Percentiles rank a stretch among this genome's conserved stretches.
Conservation (phyloP, 2,329 filamentous ascomycete genomes). For the Clonostachys chloroleuca region DNA sequence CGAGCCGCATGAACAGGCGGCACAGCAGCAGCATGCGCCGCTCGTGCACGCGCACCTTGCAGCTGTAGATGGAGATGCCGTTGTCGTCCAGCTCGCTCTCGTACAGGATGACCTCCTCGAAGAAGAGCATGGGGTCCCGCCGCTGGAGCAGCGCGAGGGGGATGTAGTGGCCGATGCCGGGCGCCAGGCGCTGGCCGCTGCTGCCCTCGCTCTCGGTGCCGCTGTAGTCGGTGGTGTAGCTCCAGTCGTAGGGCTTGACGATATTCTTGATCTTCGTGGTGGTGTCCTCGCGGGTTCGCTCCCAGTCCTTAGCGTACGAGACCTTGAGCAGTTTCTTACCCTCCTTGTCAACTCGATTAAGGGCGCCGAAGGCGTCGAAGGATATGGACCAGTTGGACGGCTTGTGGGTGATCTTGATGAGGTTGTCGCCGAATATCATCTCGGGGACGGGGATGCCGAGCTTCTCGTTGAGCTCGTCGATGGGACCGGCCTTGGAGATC, state of each 20-base stretch:
- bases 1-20: conserved; percentile 88
- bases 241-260: conserved; percentile 97
- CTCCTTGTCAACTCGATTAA: conserved; percentile 92
- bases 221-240: conserved; percentile 84
- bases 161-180: conserved; percentile 44
- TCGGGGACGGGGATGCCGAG: conserved; percentile 88
- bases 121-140: conserved; percentile 92
- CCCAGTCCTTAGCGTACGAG: conserved; percentile 87
- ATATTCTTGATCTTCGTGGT: conserved; percentile 88
- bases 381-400: conserved; percentile 71
- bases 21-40: conserved; percentile 78
- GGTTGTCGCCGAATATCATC: conserved; percentile 99
- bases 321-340: conserved; percentile 88
- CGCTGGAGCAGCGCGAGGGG: conserved; percentile 83
- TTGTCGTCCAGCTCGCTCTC: conserved; percentile 98
- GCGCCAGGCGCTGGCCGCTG: conserved; percentile 31
- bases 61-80: conserved; percentile 84
- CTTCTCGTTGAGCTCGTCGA: conserved; percentile 75
- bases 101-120: conserved; percentile 93
- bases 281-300: conserved; percentile 62
- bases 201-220: conserved; percentile 55
- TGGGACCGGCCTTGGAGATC: conserved; percentile 87
- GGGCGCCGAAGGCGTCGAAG: conserved; percentile 82
- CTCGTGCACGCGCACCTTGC: conserved; percentile 92
- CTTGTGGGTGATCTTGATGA: conserved; percentile 70